Evolutionary conservation across 2,329 filamentous ascomycete genomes (phyloP), one percentile per base, ranked within the genome.

Genomic region (Aspergillus hiratsukae): DNA sequence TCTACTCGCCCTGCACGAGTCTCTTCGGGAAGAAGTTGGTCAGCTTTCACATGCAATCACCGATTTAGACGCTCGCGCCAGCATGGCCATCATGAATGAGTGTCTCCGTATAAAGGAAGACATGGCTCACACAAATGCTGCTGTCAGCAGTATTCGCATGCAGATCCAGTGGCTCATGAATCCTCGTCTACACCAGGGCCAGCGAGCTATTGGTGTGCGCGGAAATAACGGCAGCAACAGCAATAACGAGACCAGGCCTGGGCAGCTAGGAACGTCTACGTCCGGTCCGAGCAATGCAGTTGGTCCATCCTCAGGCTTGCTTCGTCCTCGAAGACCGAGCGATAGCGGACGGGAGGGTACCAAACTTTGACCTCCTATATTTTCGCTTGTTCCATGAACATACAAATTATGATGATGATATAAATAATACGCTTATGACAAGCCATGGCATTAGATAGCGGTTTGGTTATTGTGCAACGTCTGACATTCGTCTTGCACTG

Each of bases 161-260:
- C 84, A 87, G 63, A 75, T 87, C 23, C 83, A 85, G 52, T 86
- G 84, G 84, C 76, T 86, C 11, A 81, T 84, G 64, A 83, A 81
- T 58, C 78, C 81, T 1, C 79, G 82, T 19, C 69, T 85, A 57
- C 80, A 83, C 56, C 70, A 77, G 23, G 68, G 66, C 2, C 65
- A 73, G 45, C 64, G 71, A 21, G 52, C 64, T 9, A 58, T 62
- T 2, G 62, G 56, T 25, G 55, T 64, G 19, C 66, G 66, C 25
- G 52, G 63, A 41, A 66, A 58, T 29, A 58, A 43, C 25, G 49
- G 43, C 23, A 23, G 58, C 43, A 60, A 51, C 25, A 37, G 56
- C 21, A 60, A 55, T 21, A 62, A 62, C 8, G 49, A 59, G 11
- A 49, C 61, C 9, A 64, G 60, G 49, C 49, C 61, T 27, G 65